Conservation (phyloP, 2,329 filamentous ascomycete species). For the Daldinia eschscholtzii region DNA sequence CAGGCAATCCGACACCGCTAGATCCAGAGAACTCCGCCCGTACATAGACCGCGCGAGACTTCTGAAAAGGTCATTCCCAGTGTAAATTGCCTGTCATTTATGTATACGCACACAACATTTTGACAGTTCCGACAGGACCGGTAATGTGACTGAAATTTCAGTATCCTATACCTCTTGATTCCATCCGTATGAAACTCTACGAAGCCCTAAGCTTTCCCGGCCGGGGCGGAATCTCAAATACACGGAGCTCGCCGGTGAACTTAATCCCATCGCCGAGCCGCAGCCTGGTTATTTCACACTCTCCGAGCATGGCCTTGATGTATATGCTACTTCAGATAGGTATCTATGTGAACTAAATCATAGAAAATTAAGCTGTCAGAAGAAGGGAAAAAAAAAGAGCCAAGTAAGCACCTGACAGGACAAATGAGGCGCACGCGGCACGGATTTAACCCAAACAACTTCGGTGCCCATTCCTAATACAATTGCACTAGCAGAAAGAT, state of each 20-base stretch:
- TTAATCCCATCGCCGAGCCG: slow-evolving; percentile 1
- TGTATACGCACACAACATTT: slow-evolving; percentile 19
- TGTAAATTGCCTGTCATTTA: slow-evolving; percentile 24
- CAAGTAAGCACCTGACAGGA: not conserved
- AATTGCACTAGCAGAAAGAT: not conserved
- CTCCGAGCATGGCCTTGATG: not conserved
- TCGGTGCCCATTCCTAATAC: slow-evolving; percentile 3
- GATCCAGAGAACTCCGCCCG: slow-evolving; percentile 32
- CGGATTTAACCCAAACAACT: not conserved
- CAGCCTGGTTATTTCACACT: not conserved
- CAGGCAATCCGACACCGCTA: slow-evolving; percentile 39
- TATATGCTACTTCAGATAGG: not conserved
- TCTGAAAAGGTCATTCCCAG: slow-evolving; percentile 30
- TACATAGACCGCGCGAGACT: slow-evolving; percentile 7
- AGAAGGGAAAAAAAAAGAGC: not conserved
- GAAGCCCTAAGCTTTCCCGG: slow-evolving; percentile 14
- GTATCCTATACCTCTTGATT: slow-evolving; percentile 1
- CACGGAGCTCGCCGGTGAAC: not conserved
- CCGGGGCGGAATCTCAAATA: slow-evolving; percentile 8
- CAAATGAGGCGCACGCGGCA: slow-evolving; percentile 2
- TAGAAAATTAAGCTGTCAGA: not conserved
- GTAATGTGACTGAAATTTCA: slow-evolving; percentile 14
- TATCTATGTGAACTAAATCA: not conserved
- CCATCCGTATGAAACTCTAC: slow-evolving; percentile 8
- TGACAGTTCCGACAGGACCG: slow-evolving; percentile 8